Evolutionary conservation across 352 stramenopile genomes (phyloP).

Genomic region (Globisporangium irregulare): DNA sequence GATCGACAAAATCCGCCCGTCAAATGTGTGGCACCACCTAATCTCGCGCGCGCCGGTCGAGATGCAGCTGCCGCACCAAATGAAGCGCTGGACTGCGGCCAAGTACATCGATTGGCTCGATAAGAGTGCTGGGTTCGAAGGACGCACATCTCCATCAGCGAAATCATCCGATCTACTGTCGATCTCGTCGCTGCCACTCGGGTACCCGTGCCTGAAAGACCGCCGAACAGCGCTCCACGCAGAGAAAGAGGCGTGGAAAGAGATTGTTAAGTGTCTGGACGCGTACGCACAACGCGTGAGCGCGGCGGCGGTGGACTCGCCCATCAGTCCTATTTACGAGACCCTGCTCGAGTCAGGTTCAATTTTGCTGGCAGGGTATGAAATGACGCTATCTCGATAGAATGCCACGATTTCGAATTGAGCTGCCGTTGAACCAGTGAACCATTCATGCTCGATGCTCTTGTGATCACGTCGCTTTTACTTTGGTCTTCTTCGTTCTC

Average conservation of each 20-base stretch:
- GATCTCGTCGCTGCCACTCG: slow-evolving; percentile 51
- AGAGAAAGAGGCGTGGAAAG: slow-evolving; percentile 81
- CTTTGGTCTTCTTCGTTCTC: slow-evolving; percentile 26
- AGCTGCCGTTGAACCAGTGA: not conserved
- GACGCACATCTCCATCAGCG: slow-evolving; percentile 20
- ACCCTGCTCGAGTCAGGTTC: slow-evolving; percentile 68
- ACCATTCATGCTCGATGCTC: not conserved
- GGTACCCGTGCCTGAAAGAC: slow-evolving; percentile 66
- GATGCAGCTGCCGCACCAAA: slow-evolving; percentile 73
- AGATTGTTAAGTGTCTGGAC: slow-evolving; percentile 72
- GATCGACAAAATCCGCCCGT: slow-evolving; percentile 80
- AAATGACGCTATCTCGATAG: slow-evolving; percentile 33
- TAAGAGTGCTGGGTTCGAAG: slow-evolving; percentile 30
- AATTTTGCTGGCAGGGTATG: slow-evolving; percentile 81
- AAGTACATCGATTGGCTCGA: slow-evolving; percentile 86
- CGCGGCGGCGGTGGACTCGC: slow-evolving; percentile 31
- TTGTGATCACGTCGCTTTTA: slow-evolving; percentile 2
- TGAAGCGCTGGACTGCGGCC: slow-evolving; percentile 64
- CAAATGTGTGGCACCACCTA: slow-evolving; percentile 86
- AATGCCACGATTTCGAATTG: not conserved
- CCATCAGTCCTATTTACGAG: slow-evolving; percentile 68
- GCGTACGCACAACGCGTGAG: slow-evolving; percentile 77
- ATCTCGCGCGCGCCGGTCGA: slow-evolving; percentile 63
- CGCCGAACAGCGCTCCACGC: slow-evolving; percentile 37
- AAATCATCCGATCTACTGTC: slow-evolving; percentile 26